Evolutionary conservation across 2,329 filamentous ascomycete genomes (phyloP).

Genomic region (Colletotrichum somersetense): DNA sequence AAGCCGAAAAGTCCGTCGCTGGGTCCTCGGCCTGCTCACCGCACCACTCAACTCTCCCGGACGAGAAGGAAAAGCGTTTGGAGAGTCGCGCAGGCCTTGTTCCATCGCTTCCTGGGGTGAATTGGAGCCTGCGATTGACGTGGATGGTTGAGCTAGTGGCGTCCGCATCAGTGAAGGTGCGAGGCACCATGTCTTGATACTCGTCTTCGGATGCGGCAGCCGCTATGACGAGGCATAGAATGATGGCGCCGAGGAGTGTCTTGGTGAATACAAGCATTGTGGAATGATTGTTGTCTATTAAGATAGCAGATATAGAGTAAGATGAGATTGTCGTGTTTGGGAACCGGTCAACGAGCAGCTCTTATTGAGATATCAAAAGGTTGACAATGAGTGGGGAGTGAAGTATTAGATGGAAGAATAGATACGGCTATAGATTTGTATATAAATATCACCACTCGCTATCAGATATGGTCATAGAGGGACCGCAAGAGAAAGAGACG

Average conservation of each 20-base stretch:
- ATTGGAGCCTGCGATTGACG: conserved; percentile 20
- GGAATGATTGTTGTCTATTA: neutral
- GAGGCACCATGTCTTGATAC: neutral
- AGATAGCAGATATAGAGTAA: neutral
- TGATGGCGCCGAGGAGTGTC: neutral
- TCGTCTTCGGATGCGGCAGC: neutral
- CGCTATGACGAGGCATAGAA: conserved; percentile 1
- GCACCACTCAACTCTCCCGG: conserved; percentile 41
- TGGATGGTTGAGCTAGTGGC: conserved; percentile 7
- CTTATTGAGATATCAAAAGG: neutral
- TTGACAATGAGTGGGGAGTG: neutral
- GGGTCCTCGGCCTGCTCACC: conserved; percentile 34
- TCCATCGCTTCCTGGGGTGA: conserved; percentile 21
- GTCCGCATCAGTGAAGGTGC: neutral
- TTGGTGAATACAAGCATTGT: conserved; percentile 9
- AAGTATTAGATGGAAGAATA: neutral
- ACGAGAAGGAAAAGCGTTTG: conserved; percentile 28
- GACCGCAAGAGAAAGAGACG: neutral
- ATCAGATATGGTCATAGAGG: neutral
- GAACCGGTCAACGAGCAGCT: neutral
- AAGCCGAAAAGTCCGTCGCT: conserved; percentile 26
- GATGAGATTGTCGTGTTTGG: neutral
- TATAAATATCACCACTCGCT: neutral
- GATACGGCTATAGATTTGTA: neutral
- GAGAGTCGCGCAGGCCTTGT: conserved; percentile 19